phyloP scores from a whole-genome alignment of 2,329 filamentous ascomycete genomes.

The Monosporascus sp. region DNA sequence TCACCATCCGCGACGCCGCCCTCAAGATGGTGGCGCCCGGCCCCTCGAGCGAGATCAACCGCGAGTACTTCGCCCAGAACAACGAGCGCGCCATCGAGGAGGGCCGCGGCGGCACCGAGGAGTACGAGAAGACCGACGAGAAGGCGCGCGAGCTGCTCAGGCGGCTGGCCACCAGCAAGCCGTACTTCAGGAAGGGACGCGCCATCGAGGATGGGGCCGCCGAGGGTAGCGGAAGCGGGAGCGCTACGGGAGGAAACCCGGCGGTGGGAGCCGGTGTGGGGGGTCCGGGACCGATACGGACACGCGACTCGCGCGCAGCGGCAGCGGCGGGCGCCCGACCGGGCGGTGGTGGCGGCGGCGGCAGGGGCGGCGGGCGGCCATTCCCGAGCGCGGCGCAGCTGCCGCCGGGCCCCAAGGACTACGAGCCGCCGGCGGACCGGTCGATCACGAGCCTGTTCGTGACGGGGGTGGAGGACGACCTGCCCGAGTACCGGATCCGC shows the following conservation, averaged over 20 bases:
- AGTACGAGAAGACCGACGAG: slow-evolving; percentile 95
- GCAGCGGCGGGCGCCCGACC: slow-evolving; percentile 42
- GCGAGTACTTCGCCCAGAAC: slow-evolving; percentile 96
- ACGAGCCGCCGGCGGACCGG: slow-evolving; percentile 73
- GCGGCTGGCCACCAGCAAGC: slow-evolving; percentile 83
- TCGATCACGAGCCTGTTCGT: slow-evolving; percentile 92
- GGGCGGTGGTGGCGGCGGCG: slow-evolving; percentile 27
- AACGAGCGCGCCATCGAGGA: slow-evolving; percentile 95
- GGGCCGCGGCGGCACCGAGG: slow-evolving; percentile 76
- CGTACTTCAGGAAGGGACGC: slow-evolving; percentile 87
- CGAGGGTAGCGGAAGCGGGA: slow-evolving; percentile 31
- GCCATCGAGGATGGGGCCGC: slow-evolving; percentile 56
- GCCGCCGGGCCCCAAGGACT: slow-evolving; percentile 79
- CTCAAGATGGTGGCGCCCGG: slow-evolving; percentile 97
- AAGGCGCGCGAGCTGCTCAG: slow-evolving; percentile 86
- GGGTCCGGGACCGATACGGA: slow-evolving; percentile 74
- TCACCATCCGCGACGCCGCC: slow-evolving; percentile 90
- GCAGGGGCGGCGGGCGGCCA: slow-evolving; percentile 46
- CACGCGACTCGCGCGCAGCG: slow-evolving; percentile 56
- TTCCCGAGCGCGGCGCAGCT: slow-evolving; percentile 69
- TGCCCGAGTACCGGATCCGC: slow-evolving; percentile 86
- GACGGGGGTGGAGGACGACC: slow-evolving; percentile 91
- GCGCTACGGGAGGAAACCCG: slow-evolving; percentile 39
- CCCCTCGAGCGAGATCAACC: slow-evolving; percentile 85
- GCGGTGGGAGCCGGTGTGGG: slow-evolving; percentile 52